Evolutionary conservation across 495 filamentous ascomycete species (phyloP), one percentile per base, ranked within the genome.

Genomic region (Penicillium ochrochloron): DNA sequence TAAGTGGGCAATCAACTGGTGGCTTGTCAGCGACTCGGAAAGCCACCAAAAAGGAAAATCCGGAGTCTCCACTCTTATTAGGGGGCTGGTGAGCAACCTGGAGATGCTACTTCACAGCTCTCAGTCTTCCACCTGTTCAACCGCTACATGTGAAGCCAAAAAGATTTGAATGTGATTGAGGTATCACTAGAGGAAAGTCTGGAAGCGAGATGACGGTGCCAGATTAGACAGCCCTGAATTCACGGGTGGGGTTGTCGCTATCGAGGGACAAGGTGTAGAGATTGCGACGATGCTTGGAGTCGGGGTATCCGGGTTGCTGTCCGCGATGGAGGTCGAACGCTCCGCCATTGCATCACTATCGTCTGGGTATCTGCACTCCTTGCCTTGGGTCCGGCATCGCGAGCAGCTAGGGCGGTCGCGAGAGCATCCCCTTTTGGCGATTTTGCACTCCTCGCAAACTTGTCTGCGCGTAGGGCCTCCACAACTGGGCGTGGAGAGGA

Each of bases 341-440:
- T n/a, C 27, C 4, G 51, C 6, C 3, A 0, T n/a, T 3, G 8
- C 3, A 6, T n/a, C 46, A 62, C 63, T 42, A 60, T 67, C 53
- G 44, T 65, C 57, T 65, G 68, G 50, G 58, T 80, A 82, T 54
- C 66, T 66, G 60, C 78, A 82, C 1, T 31, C 25, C 10, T 66
- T 64, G 50, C 67, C 68, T 6, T 73, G 72, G 6, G 59, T 39
- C n/a, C 55, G 41, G 59, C 80, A 83, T 39, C 79, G 73, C 19
- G 74, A 68, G 62, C 79, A 83, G 46, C 29, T 64, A 9, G 79
- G 80, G 21, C 68, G 71, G 33, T 70, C 62, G 9, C 79, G 66
- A 55, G 73, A 68, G 54, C 80, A 83, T 42, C 72, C 70, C 19
- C 75, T 67, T 64, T 80, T 83, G 21, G 76, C 72, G 23, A 17